Base-by-base conservation (phyloP, 129 eudicot species). In the Tagetes patula region DNA sequence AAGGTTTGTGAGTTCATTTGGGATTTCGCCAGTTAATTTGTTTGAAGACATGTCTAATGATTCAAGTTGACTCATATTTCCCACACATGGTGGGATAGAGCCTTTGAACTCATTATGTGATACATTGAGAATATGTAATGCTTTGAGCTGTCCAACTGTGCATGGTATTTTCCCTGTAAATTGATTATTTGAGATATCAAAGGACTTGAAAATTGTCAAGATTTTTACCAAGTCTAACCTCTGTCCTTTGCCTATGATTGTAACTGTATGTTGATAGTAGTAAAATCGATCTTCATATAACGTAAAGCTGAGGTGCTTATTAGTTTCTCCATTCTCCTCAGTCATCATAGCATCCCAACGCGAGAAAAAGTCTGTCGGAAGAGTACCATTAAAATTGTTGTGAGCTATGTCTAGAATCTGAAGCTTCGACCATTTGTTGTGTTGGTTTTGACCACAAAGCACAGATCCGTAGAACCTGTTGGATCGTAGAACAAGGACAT, bases 1-100 rank as follows among this genome's bases (percentile, higher is more conserved):
- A 43, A 86, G 85, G 3, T 5, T 20, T 0, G 80, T 67, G 12
- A 91, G 86, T 27, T 1, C 30, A 38, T 1, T 39, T 1, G 97
- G 92, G 65, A 91, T 91, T 1, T 3, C 39, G 32, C 92, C 90
- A 5, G 36, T 74, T 8, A 91, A 64, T 31, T 58, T 33, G 84
- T 88, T 91, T 1, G 8, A 30, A 2, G 92, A 86, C 59, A 91
- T 83, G 63, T 91, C 97, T 38, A 91, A 40, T 13, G 97, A 72
- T 76, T 79, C 90, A 6, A 91, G 75, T 11, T 54, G 72, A 48
- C 14, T 50, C 66, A 88, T 20, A 42, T 84, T 76, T 38, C 88
- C 87, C 1, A 91, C 32, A 33, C 87, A 71, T 33, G 72, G 1
- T 20, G 90, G 96, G 60, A 88, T 84, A 0, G 81, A 8, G 34